These are phyloP conservation scores for Debaryomycetaceae sp. DNA, from an alignment of 1,139 yeast genomes.

Conservation along the genomic window DNA sequence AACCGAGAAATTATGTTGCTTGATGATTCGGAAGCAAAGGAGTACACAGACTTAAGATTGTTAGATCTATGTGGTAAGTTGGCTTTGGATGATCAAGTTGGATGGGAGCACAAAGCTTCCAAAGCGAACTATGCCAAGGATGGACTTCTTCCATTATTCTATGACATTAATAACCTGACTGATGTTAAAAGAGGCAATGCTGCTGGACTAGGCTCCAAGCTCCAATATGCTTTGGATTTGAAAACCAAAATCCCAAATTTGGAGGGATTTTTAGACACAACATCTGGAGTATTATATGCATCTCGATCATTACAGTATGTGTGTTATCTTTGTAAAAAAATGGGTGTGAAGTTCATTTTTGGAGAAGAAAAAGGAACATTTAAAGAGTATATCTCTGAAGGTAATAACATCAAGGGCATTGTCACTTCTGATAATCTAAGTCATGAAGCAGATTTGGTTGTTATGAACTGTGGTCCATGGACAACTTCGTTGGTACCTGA, in stretches of 20 bases:
- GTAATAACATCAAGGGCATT: constrained; percentile 23
- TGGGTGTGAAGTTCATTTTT: constrained; percentile 27
- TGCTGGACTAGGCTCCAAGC: constrained; percentile 12
- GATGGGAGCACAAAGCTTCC: constrained; percentile 15
- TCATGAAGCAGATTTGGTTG: constrained; percentile 27
- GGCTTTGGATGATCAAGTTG: constrained; percentile 17
- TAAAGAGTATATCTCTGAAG: constrained; percentile 12
- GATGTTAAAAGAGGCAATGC: constrained; percentile 21
- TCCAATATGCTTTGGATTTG: constrained; percentile 2
- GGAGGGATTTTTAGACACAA: constrained; percentile 26
- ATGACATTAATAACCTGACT: constrained; percentile 18
- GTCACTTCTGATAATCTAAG: constrained; percentile 22
- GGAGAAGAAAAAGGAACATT: constrained; percentile 19
- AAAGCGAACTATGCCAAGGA: constrained; percentile 17
- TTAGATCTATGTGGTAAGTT: constrained; percentile 23
- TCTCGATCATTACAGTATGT: constrained; percentile 26
- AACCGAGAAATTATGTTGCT: constrained; percentile 6
- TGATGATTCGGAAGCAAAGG: constrained; percentile 1
- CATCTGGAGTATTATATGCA: constrained; percentile 34
- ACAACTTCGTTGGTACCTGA: constrained; percentile 30
- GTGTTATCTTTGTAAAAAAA: constrained; percentile 16
- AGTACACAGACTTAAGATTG: constrained; percentile 9
- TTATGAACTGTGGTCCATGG: constrained; percentile 43
- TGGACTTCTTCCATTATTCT: constrained; percentile 21
- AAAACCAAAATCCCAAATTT: background rate